Conservation (phyloP, 768 basidiomycete species). For the Phaeolepiota aurea region DNA sequence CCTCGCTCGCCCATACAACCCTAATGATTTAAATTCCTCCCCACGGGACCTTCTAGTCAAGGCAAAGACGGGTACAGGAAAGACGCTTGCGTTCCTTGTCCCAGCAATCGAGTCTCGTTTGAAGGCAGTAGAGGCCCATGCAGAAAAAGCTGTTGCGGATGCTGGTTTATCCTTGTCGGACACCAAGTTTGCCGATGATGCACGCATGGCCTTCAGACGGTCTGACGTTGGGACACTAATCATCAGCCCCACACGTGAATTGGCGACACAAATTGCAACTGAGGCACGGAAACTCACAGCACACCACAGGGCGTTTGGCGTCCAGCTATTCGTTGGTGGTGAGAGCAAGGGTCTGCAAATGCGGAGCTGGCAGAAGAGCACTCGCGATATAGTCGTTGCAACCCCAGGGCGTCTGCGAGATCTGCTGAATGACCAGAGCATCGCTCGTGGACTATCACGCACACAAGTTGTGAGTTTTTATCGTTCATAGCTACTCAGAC, state of each 20-base stretch:
- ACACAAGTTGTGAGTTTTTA: constrained; percentile 47
- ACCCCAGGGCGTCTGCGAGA: constrained; percentile 88
- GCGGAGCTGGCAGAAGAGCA: constrained; percentile 50
- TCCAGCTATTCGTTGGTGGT: constrained; percentile 75
- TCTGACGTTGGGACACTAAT: constrained; percentile 63
- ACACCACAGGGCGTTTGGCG: constrained; percentile 57
- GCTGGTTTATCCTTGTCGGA: constrained; percentile 30
- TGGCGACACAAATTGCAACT: constrained; percentile 83
- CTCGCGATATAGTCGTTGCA: constrained; percentile 78
- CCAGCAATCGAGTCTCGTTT: constrained; percentile 78
- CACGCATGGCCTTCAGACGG: constrained; percentile 28
- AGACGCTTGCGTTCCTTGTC: constrained; percentile 82
- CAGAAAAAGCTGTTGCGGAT: constrained; percentile 29
- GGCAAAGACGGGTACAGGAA: constrained; percentile 85
- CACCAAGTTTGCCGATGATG: constrained; percentile 17
- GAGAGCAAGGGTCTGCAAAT: constrained; percentile 58
- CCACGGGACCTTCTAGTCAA: constrained; percentile 75
- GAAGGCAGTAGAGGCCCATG: constrained; percentile 40
- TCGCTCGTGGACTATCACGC: constrained; percentile 42
- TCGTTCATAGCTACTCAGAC: constrained; percentile 5
- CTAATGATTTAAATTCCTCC: constrained; percentile 15
- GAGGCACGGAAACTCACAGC: constrained; percentile 64
- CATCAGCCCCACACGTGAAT: constrained; percentile 84
- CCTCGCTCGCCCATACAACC: constrained; percentile 46
- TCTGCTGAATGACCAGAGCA: constrained; percentile 47